Evolutionary conservation across 2,329 filamentous ascomycete species (phyloP), one percentile per base, ranked within the genome.

Genomic region (Fusarium burgessii): DNA sequence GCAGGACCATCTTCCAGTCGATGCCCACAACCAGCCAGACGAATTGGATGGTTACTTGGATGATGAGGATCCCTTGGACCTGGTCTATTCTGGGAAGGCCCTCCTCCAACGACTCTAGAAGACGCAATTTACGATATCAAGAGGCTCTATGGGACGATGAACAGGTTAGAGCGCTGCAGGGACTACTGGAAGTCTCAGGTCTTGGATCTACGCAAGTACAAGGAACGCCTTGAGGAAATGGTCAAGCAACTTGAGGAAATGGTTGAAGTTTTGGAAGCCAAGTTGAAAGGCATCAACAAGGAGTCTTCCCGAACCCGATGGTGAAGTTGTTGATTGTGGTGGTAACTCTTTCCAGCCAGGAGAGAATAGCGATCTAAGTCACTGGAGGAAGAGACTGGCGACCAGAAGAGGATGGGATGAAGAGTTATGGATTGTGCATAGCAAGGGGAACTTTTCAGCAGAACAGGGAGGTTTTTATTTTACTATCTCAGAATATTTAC

Each of bases 321-420:
- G 3, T 14, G 9, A 46, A 12, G 11, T 11, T 15, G 9, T 25
- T 14, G 17, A n/a, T 4, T 36, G 0, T 4, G 3, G 35, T 9
- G 32, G 29, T 29, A 36, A 1, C 17, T n/a, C 4, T 23, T 3
- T 17, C n/a, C 7, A 17, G 0, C 15, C 17, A 12, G 3, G 3
- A 23, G 45, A n/a, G 18, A 7, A 40, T 13, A 13, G 7, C 5
- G 12, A 40, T 13, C 5, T 7, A 11, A 33, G 29, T 9, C 10
- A 18, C 10, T 23, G 7, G 2, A 49, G 20, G 5, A 36, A 13
- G 11, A 20, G 8, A n/a, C 4, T 9, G 32, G 14, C 9, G 18
- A 12, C 15, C 25, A 5, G 12, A 15, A 10, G 32, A 36, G 9
- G 25, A 36, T 36, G 17, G 32, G 32, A n/a, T 10, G 11, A 25